These are phyloP conservation scores for Tuber indicum DNA, from an alignment of 495 filamentous ascomycete species.

Conservation along the genomic window DNA sequence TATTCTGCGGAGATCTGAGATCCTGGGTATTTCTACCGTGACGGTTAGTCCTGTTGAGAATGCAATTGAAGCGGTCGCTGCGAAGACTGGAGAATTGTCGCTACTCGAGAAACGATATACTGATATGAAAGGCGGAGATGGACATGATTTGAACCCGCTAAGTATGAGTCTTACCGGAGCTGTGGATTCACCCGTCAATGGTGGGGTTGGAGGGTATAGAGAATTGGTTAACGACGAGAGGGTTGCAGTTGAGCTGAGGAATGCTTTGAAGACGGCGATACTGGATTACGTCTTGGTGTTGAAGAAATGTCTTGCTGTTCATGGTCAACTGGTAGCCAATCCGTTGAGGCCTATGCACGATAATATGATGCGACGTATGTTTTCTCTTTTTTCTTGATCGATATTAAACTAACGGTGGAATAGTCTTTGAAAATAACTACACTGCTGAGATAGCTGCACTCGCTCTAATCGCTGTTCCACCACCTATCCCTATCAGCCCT, in stretches of 20 bases:
- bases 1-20: constrained; percentile 80
- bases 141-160: constrained; percentile 60
- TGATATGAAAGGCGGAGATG: constrained; percentile 63
- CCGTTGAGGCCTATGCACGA: constrained; percentile 32
- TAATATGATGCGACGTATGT: constrained; percentile 31
- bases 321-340: constrained; percentile 37
- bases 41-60: constrained; percentile 71
- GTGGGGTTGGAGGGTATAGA: constrained; percentile 42
- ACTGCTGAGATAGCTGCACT: constrained; percentile 57
- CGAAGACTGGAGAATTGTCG: constrained; percentile 81
- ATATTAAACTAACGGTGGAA: constrained; percentile 7
- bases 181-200: constrained; percentile 40
- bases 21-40: constrained; percentile 60
- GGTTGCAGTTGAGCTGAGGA: constrained; percentile 58
- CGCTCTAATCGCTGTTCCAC: constrained; percentile 42
- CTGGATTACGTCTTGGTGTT: constrained; percentile 83
- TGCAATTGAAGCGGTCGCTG: constrained; percentile 80
- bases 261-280: constrained; percentile 75
- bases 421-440: constrained; percentile 58
- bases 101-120: constrained; percentile 65
- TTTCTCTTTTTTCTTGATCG: constrained; percentile 2
- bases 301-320: constrained; percentile 67
- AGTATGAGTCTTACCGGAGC: constrained; percentile 49
- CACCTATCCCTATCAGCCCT: constrained; percentile 40
- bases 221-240: constrained; percentile 45